phyloP scores from a whole-genome alignment of 768 basidiomycete genomes.

The Leccinum aurantiacum region DNA sequence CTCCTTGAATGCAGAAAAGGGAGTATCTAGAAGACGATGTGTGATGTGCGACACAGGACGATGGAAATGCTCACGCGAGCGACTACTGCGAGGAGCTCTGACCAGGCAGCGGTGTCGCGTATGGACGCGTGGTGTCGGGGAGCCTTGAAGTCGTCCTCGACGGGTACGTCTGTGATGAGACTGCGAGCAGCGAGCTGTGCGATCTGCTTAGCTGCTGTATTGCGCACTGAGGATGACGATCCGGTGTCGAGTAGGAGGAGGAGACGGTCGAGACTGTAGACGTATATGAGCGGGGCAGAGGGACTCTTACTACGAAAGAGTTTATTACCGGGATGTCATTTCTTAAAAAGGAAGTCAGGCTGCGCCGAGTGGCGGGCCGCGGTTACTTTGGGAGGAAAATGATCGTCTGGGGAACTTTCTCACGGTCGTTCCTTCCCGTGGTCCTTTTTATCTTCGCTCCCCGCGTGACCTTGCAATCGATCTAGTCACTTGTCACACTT shows the following conservation, averaged over 20 bases:
- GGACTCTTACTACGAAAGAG: background rate
- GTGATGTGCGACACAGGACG: background rate
- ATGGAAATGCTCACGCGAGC: constrained; percentile 58
- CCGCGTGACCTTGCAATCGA: constrained; percentile 41
- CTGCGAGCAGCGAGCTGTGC: constrained; percentile 88
- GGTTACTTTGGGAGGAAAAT: constrained; percentile 45
- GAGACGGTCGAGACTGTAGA: constrained; percentile 88
- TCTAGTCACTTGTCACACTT: constrained; percentile 39
- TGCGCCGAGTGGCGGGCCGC: constrained; percentile 49
- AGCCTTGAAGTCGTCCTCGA: constrained; percentile 73
- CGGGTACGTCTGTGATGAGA: constrained; percentile 77
- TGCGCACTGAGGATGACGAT: constrained; percentile 83
- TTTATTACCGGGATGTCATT: constrained; percentile 75
- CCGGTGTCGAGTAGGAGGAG: constrained; percentile 94
- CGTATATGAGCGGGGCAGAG: background rate
- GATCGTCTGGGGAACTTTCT: constrained; percentile 53
- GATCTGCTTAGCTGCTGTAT: constrained; percentile 95
- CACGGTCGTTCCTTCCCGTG: constrained; percentile 42
- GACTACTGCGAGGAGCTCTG: constrained; percentile 86
- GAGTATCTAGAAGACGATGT: constrained; percentile 57
- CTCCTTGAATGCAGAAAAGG: constrained; percentile 90
- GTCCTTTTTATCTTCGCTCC: constrained; percentile 64
- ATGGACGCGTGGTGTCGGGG: constrained; percentile 56
- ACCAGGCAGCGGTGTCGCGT: constrained; percentile 78
- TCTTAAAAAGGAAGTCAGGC: constrained; percentile 52